These are phyloP conservation scores for Skeletonema marinoi DNA, from an alignment of 108 stramenopile genomes.

Conservation along the genomic window DNA sequence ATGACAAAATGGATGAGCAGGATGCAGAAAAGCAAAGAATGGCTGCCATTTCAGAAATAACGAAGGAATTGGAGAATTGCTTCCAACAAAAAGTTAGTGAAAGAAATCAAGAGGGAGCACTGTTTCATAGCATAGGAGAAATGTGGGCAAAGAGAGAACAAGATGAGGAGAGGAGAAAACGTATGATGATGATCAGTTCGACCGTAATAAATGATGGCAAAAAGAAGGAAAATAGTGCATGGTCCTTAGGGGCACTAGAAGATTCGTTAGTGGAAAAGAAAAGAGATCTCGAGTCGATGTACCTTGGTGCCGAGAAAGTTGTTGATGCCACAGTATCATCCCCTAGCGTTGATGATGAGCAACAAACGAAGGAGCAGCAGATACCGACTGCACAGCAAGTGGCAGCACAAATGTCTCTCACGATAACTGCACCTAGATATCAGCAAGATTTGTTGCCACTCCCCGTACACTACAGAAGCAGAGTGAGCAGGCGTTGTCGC, in stretches of 20 bases:
- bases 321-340: not conserved
- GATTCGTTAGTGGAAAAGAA: constrained; percentile 50
- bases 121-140: constrained; percentile 28
- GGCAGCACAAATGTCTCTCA: constrained; percentile 41
- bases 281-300: constrained; percentile 12
- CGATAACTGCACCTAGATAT: constrained; percentile 22
- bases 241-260: constrained; percentile 70
- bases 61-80: constrained; percentile 28
- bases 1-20: constrained; percentile 11
- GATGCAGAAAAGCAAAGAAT: constrained; percentile 30
- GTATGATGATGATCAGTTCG: constrained; percentile 26
- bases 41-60: constrained; percentile 27
- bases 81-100: constrained; percentile 25
- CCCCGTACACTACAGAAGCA: constrained; percentile 65
- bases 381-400: constrained; percentile 31
- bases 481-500: constrained; percentile 73
- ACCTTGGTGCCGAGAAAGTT: not conserved
- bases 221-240: constrained; percentile 21
- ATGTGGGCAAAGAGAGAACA: constrained; percentile 42
- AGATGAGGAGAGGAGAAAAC: constrained; percentile 31
- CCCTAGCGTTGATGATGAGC: not conserved
- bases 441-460: constrained; percentile 58
- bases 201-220: not conserved
- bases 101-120: constrained; percentile 25
- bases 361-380: not conserved